phyloP scores from a whole-genome alignment of 345 rosid genomes.

The Murraya paniculata region DNA sequence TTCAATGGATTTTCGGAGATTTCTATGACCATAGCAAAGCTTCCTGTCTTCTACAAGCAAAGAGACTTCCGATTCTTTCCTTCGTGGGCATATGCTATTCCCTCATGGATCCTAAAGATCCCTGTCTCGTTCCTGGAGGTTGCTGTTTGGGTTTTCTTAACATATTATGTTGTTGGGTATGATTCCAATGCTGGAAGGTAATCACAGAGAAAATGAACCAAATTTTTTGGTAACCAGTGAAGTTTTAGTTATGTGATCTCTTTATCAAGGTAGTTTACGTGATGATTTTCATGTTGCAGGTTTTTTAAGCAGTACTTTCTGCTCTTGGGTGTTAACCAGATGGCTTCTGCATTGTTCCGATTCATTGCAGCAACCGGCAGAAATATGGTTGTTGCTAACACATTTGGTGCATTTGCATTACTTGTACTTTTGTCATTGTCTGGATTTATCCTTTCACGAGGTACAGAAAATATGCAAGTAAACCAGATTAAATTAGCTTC shows the following conservation, averaged over 20 bases:
- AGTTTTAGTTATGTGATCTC: neutral
- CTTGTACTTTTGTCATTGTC: constrained; percentile 39
- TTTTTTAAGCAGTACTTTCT: constrained; percentile 45
- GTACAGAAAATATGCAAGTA: neutral
- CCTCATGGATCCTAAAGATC: constrained; percentile 76
- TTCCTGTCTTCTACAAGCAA: constrained; percentile 87
- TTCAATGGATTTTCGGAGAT: constrained; percentile 74
- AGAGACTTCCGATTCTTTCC: constrained; percentile 75
- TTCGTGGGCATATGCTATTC: constrained; percentile 74
- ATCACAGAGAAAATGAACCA: neutral
- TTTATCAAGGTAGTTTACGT: neutral
- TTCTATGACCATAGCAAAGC: constrained; percentile 73
- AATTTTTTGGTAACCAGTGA: no score
- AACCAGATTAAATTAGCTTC: neutral
- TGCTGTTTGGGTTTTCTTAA: constrained; percentile 51
- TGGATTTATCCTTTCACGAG: constrained; percentile 47
- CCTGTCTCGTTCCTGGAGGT: constrained; percentile 69
- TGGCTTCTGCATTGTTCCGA: constrained; percentile 55
- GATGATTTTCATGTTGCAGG: constrained; percentile 30
- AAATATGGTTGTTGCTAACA: constrained; percentile 44
- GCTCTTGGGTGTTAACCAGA: constrained; percentile 41
- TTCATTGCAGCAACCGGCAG: constrained; percentile 50
- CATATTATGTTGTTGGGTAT: constrained; percentile 71
- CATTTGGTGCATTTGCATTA: constrained; percentile 44
- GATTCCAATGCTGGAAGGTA: constrained; percentile 77